Evolutionary conservation across 2,329 filamentous ascomycete genomes (phyloP).

Genomic region (Thelonectria discophora): DNA sequence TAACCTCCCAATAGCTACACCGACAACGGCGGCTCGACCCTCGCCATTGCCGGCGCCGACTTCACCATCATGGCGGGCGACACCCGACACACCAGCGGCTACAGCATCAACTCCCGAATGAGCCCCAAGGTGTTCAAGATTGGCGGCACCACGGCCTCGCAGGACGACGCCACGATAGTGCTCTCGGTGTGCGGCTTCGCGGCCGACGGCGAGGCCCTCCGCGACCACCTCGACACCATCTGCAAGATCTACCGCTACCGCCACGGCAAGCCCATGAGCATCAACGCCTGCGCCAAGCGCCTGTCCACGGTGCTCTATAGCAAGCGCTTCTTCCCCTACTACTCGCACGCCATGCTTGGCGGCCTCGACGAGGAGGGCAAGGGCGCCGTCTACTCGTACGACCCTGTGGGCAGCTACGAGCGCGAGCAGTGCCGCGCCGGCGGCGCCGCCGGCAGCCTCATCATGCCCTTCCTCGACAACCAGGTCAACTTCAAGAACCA

Average conservation of each 20-base stretch:
- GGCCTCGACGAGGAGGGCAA: conserved; percentile 94
- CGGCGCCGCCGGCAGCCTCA: conserved; percentile 89
- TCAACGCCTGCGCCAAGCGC: conserved; percentile 93
- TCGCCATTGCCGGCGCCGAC: conserved; percentile 92
- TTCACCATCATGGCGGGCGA: conserved; percentile 98
- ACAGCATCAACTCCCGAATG: conserved; percentile 98
- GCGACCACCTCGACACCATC: conserved; percentile 90
- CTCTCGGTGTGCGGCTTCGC: conserved; percentile 96
- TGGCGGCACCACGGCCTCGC: conserved; percentile 86
- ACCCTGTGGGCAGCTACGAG: conserved; percentile 97
- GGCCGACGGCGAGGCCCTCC: conserved; percentile 91
- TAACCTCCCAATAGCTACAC: conserved; percentile 73
- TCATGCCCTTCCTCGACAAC: conserved; percentile 99
- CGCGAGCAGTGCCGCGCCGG: conserved; percentile 94
- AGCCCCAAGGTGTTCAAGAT: conserved; percentile 97
- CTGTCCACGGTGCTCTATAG: conserved; percentile 94
- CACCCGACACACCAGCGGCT: conserved; percentile 93
- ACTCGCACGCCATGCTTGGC: conserved; percentile 92
- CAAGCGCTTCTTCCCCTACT: conserved; percentile 99
- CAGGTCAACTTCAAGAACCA: conserved; percentile 99
- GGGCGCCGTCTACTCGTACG: conserved; percentile 96
- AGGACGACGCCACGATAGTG: conserved; percentile 85
- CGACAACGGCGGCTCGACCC: conserved; percentile 95
- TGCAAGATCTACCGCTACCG: conserved; percentile 99
- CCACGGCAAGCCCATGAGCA: conserved; percentile 94